Evolutionary conservation across 2,329 filamentous ascomycete species (phyloP), one percentile per base, ranked within the genome.

Genomic region (Colletotrichum ledebouriae): DNA sequence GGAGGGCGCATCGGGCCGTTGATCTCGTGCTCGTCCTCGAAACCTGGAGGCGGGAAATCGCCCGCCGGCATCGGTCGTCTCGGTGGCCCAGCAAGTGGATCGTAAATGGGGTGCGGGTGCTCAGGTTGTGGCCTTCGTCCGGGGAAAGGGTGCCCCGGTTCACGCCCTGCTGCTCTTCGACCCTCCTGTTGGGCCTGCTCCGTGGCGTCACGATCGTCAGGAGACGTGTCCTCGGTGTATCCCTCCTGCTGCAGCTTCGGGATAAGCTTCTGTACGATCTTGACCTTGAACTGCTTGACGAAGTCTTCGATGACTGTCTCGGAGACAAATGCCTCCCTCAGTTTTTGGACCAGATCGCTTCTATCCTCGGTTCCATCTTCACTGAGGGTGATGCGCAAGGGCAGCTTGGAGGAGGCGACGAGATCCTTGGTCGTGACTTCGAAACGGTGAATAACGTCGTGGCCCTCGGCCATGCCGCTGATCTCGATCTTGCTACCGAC

Each of bases 21-120:
- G 68, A 98, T 86, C 71, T 98, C 93, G 74, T 94, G 91, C 75
- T 98, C 94, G 76, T 99, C 95, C 72, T 98, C 96, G 72, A 98
- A 98, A 20, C 89, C 93, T 0, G 96, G 96, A 0, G 95, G 94
- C 0, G 91, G 89, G 72, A 97, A 94, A 72, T 94, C 92, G 10
- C 85, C 89, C 0, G 86, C 81, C 0, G 94, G 94, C 15, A 89
- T 76, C 1, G 92, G 92, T 20, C 87, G 83, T 22, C 67, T 56
- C 13, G 87, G 86, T 44, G 86, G 84, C 2, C 83, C 86, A 11
- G 86, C 88, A 41, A 92, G 85, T n/a, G 88, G 90, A 74, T 91
- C 90, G 53, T 87, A 80, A 71, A 90, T 75, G 0, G 92, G 92
- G 71, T 90, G 87, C 4, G 92, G 92, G 13, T 87, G 85, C 17